phyloP scores from a whole-genome alignment of 805 yeast genomes.

The Lipomyces spencermartinsiae region DNA sequence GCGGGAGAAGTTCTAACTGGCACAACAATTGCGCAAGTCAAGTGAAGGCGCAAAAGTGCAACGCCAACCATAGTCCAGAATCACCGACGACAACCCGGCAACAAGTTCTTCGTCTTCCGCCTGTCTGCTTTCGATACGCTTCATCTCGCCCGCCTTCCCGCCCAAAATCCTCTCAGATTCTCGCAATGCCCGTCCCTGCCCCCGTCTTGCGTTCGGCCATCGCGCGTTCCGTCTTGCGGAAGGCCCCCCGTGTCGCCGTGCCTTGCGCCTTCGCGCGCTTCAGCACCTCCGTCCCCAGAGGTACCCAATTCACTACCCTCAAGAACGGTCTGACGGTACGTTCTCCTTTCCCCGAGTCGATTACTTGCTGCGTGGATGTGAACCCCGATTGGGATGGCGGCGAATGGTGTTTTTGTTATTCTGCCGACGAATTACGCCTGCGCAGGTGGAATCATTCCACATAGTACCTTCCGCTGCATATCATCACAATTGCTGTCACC shows the following conservation, averaged over 20 bases:
- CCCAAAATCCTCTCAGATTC: conserved; percentile 5
- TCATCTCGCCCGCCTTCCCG: conserved; percentile 9
- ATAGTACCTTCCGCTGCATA: background rate
- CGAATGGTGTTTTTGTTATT: background rate
- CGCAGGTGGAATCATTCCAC: background rate
- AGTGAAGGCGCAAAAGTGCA: background rate
- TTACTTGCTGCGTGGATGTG: background rate
- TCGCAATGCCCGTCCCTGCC: conserved; percentile 37
- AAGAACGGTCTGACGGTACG: conserved; percentile 88
- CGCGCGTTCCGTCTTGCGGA: conserved; percentile 25
- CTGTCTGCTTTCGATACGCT: conserved; percentile 5
- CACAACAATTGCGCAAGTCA: background rate
- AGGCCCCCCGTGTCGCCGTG: conserved; percentile 22
- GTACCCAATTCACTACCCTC: conserved; percentile 71
- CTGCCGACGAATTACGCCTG: background rate
- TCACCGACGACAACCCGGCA: background rate
- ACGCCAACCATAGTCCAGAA: background rate
- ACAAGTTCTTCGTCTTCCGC: conserved; percentile 10
- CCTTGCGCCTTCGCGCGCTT: conserved; percentile 29
- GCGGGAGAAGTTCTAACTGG: background rate
- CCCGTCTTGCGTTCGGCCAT: conserved; percentile 33
- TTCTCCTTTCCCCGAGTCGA: background rate
- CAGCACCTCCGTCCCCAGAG: conserved; percentile 47
- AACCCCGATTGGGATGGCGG: background rate
- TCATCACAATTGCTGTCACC: background rate